phyloP scores from a whole-genome alignment of 2,329 filamentous ascomycete species.

The Fusarium nanum region DNA sequence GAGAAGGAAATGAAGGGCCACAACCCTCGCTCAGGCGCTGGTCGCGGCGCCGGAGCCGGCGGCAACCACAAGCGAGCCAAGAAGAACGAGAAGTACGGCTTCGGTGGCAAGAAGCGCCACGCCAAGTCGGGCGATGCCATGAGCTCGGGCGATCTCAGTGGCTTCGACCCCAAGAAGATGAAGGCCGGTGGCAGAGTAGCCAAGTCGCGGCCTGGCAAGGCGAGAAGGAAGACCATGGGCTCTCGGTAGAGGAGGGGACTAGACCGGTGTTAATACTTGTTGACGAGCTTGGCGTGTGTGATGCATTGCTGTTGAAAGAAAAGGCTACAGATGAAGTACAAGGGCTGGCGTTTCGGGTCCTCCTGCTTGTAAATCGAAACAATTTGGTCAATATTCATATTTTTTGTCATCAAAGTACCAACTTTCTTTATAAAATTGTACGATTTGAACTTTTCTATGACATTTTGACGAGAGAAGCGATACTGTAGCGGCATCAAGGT shows the following conservation, averaged over 20 bases:
- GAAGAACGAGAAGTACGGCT: slow-evolving; percentile 95
- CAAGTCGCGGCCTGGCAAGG: slow-evolving; percentile 64
- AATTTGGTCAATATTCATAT: slow-evolving; percentile 38
- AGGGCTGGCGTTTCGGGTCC: slow-evolving; percentile 44
- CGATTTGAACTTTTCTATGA: background rate
- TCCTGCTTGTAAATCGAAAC: slow-evolving; percentile 43
- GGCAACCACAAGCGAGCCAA: slow-evolving; percentile 85
- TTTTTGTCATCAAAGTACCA: slow-evolving; percentile 19
- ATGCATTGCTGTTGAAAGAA: slow-evolving; percentile 39
- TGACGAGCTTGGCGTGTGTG: slow-evolving; percentile 8
- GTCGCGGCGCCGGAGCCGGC: slow-evolving; percentile 50
- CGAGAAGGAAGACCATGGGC: slow-evolving; percentile 59
- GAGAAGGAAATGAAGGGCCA: slow-evolving; percentile 70
- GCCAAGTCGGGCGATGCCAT: slow-evolving; percentile 89
- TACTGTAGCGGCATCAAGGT: background rate
- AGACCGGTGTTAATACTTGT: slow-evolving; percentile 9
- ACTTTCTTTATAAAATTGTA: background rate
- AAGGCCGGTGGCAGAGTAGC: slow-evolving; percentile 66
- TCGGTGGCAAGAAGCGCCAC: slow-evolving; percentile 94
- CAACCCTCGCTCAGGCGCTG: slow-evolving; percentile 54
- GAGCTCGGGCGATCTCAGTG: slow-evolving; percentile 82
- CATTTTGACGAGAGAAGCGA: background rate
- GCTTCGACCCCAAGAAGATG: slow-evolving; percentile 86
- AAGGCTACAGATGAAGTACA: slow-evolving; percentile 41
- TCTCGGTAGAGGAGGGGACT: slow-evolving; percentile 35